phyloP scores from a whole-genome alignment of 2,329 filamentous ascomycete genomes.

The Pyricularia pennisetigena region DNA sequence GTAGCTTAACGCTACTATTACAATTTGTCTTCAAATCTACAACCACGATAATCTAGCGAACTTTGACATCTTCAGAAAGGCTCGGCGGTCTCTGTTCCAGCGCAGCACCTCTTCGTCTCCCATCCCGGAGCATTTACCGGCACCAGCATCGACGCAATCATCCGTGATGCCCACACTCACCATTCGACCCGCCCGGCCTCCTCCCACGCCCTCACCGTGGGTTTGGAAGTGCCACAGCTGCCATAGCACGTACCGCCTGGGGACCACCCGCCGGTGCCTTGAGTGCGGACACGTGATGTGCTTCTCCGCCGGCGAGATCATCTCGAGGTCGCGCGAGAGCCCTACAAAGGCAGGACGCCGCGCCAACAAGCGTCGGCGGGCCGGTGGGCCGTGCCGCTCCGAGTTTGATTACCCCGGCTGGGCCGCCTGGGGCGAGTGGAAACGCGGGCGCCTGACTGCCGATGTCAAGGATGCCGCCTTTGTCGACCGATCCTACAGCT shows the following conservation, averaged over 20 bases:
- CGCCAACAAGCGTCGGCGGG: constrained; percentile 5
- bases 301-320: constrained; percentile 12
- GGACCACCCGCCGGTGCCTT: constrained; percentile 26
- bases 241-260: constrained; percentile 15
- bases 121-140: neutral
- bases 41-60: neutral
- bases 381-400: constrained; percentile 12
- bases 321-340: neutral
- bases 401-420: constrained; percentile 24
- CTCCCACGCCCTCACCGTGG: constrained; percentile 15
- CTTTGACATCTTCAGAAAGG: neutral
- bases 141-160: neutral
- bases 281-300: constrained; percentile 27
- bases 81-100: neutral
- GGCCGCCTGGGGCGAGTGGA: constrained; percentile 19
- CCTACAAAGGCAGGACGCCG: neutral
- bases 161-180: neutral
- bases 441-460: constrained; percentile 9
- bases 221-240: constrained; percentile 24
- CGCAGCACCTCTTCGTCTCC: constrained; percentile 18
- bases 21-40: neutral
- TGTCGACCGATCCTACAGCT: constrained; percentile 12
- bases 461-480: constrained; percentile 11
- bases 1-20: neutral
- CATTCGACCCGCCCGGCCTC: constrained; percentile 3